phyloP scores from a whole-genome alignment of 1,284 basidiomycete species.

The Cystodermella granulosa region DNA sequence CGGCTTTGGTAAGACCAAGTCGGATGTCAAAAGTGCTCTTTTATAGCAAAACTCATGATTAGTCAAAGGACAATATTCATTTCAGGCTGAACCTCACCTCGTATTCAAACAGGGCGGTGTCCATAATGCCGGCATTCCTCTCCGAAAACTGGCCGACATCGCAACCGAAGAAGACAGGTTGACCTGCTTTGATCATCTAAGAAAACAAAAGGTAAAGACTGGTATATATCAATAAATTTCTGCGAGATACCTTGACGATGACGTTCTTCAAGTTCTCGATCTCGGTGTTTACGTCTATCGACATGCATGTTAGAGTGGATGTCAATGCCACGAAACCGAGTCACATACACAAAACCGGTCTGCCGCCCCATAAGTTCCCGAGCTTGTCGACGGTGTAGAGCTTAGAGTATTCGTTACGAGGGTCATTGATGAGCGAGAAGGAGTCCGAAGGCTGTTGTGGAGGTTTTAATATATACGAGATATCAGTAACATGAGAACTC shows the following conservation, averaged over 20 bases:
- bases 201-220: conserved; percentile 1
- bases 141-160: conserved; percentile 81
- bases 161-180: conserved; percentile 93
- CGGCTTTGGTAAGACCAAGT: conserved; percentile 71
- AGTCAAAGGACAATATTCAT: neutral
- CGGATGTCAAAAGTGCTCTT: conserved; percentile 58
- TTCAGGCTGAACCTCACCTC: conserved; percentile 47
- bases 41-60: neutral
- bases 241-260: conserved; percentile 58
- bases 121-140: conserved; percentile 73
- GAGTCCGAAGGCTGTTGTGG: conserved; percentile 53
- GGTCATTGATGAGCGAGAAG: conserved; percentile 94
- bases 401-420: conserved; percentile 75
- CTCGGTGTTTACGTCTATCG: conserved; percentile 82
- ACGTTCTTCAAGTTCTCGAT: conserved; percentile 75
- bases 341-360: conserved; percentile 70
- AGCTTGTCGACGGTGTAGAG: conserved; percentile 92
- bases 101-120: conserved; percentile 76
- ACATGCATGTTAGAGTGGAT: conserved; percentile 3
- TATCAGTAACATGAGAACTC: conserved; percentile 20
- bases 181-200: conserved; percentile 78
- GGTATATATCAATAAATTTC: neutral
- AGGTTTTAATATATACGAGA: conserved; percentile 7
- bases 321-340: neutral
- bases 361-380: conserved; percentile 86